Base-by-base conservation (phyloP, 768 basidiomycete species). In the Mycena sanguinolenta region DNA sequence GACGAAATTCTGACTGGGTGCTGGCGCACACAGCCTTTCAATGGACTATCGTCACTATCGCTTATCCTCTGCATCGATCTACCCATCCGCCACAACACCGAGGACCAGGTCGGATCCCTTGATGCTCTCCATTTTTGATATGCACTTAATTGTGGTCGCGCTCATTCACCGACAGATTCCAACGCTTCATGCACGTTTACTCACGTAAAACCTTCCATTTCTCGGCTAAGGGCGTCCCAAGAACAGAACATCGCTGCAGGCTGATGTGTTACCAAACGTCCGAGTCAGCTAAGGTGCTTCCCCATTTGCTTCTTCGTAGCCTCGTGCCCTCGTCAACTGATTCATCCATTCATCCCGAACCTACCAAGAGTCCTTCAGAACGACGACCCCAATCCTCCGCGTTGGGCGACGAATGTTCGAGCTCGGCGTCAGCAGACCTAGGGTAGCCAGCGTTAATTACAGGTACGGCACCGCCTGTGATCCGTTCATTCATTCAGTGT, bases 201-300 rank as follows among this genome's bases (percentile, higher is more conserved):
- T 58, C 44, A 39, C 65, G 65, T 59, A 66, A 66, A 38, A 39
- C 12, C 65, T 66, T 66, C 65, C 65, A 66, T 66, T 66, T 60
- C 58, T 59, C 65, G 65, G 57, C 21, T 42, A 36, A 25, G 58
- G 49, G 49, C 58, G 21, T 42, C 58, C 58, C 49, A 59, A 59
- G 58, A 36, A 58, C 65, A 59, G 58, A 36, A 58, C 65, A 66
- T 66, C 65, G 65, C 36, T 52, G 57, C 65, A 66, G 64, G 23
- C 27, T 66, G 65, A 60, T 58, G 50, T 66, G 28, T 53, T 66
- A 60, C 50, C 58, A 59, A 46, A 52, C 58, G 9, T 19, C 36
- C 54, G 36, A 64, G 63, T 49, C 63, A 55, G 25, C 34, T 23
- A 52, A 38, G 32, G 16, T 46, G 32, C 4, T 28, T 60, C 50